Percentiles rank a stretch among this genome's conserved stretches.
phyloP scores from a whole-genome alignment of 306 rosid genomes.

The Sicyos edulis region DNA sequence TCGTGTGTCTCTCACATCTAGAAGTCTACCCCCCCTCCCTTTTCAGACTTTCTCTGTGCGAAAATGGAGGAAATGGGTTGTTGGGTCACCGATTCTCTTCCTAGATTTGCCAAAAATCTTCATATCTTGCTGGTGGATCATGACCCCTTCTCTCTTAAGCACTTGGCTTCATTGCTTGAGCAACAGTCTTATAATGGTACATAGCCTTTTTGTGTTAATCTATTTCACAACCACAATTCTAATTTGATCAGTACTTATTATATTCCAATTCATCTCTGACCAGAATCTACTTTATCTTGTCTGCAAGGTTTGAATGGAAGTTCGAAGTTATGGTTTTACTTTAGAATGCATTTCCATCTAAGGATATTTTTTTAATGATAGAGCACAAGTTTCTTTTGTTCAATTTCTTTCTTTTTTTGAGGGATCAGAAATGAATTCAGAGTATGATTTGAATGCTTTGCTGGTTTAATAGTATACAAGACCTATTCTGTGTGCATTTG shows the following conservation, averaged over 20 bases:
- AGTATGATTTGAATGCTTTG: not conserved
- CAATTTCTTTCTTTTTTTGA: not conserved
- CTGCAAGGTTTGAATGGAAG: not conserved
- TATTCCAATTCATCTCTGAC: not conserved
- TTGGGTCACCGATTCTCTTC: constrained; percentile 10
- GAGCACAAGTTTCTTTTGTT: not conserved
- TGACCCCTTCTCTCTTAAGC: constrained; percentile 25
- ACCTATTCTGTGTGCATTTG: not conserved
- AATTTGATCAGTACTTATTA: not conserved
- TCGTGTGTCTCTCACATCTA: not conserved
- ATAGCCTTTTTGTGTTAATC: not conserved
- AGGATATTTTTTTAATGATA: constrained; percentile 6
- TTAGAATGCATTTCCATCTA: not conserved
- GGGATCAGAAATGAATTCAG: not conserved
- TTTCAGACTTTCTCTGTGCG: not conserved
- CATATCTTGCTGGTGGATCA: constrained; percentile 38
- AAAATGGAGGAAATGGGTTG: constrained; percentile 10
- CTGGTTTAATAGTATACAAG: not conserved
- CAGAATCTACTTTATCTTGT: not conserved
- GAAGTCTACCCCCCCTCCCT: not conserved
- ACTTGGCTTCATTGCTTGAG: not conserved
- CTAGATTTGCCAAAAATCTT: constrained; percentile 37
- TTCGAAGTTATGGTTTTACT: not conserved
- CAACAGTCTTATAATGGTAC: constrained; percentile 38
- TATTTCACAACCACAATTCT: not conserved